A percentile compares a stretch with the other conserved stretches of the same genome.
Conservation (phyloP, 163 green algal genomes). For the Volvox carteri region DNA sequence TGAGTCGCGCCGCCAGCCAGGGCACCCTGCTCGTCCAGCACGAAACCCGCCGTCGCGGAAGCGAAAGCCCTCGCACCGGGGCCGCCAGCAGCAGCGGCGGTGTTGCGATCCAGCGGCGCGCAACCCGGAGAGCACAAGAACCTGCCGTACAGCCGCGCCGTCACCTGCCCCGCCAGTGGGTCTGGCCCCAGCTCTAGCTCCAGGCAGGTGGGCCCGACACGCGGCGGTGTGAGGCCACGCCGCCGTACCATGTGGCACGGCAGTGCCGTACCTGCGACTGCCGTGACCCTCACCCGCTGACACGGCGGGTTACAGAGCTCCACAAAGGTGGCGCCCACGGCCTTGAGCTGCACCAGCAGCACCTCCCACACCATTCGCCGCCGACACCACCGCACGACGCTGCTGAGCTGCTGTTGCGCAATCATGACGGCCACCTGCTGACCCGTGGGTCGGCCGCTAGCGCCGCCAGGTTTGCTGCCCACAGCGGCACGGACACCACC, state of each 20-base stretch:
- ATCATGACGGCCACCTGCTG: conserved; percentile 41
- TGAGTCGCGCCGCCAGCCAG: neutral
- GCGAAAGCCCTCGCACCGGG: neutral
- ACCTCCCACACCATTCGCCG: conserved; percentile 64
- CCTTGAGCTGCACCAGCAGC: conserved; percentile 62
- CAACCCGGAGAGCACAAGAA: conserved; percentile 42
- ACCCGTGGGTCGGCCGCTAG: conserved; percentile 29
- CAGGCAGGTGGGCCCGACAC: conserved; percentile 29
- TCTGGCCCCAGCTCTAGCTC: conserved; percentile 53
- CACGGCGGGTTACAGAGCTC: conserved; percentile 33
- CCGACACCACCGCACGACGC: conserved; percentile 62
- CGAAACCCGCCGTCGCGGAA: neutral
- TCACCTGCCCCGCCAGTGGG: conserved; percentile 24
- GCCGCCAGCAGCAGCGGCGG: neutral
- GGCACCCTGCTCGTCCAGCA: neutral
- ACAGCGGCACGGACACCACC: neutral
- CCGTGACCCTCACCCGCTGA: conserved; percentile 18
- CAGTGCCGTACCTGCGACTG: conserved; percentile 28
- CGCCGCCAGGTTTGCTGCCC: neutral
- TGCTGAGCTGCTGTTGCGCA: conserved; percentile 47
- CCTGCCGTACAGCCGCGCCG: conserved; percentile 36
- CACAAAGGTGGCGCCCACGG: conserved; percentile 27
- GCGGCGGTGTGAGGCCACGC: neutral
- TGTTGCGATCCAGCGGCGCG: neutral
- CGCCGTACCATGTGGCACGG: conserved; percentile 34